These are phyloP conservation scores for Pseudopithomyces maydicus DNA, from an alignment of 2,329 filamentous ascomycete genomes.

Conservation along the genomic window DNA sequence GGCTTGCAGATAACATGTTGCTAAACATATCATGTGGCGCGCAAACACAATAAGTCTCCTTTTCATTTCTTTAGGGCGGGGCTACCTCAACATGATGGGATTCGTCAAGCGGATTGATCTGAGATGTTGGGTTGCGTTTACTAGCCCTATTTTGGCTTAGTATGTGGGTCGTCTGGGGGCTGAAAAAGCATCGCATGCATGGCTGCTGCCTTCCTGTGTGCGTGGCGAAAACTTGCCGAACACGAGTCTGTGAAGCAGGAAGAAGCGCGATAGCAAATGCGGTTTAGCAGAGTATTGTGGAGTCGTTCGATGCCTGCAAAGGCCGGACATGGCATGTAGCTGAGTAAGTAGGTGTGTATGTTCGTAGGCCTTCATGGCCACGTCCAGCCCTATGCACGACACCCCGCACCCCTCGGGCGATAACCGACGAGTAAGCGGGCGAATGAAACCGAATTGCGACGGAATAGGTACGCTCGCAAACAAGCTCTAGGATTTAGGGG, in stretches of 20 bases:
- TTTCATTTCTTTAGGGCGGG: neutral
- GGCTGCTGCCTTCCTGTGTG: neutral
- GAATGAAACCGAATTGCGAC: neutral
- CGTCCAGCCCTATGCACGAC: neutral
- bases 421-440: constrained; percentile 6
- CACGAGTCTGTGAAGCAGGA: neutral
- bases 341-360: too few relatives aligned
- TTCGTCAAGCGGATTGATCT: neutral
- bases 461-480: neutral
- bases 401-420: neutral
- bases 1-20: neutral
- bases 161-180: constrained; percentile 1
- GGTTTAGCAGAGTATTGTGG: neutral
- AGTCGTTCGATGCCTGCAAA: neutral
- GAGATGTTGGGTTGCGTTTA: too few relatives aligned
- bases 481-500: constrained; percentile 3
- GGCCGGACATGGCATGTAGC: neutral
- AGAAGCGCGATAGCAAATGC: neutral
- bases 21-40: constrained; percentile 1
- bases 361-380: neutral
- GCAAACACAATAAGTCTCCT: neutral
- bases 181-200: neutral
- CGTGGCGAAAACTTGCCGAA: neutral
- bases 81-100: neutral
- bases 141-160: neutral